phyloP scores from a whole-genome alignment of 148 eudicot species.

The Diospyros lotus region DNA sequence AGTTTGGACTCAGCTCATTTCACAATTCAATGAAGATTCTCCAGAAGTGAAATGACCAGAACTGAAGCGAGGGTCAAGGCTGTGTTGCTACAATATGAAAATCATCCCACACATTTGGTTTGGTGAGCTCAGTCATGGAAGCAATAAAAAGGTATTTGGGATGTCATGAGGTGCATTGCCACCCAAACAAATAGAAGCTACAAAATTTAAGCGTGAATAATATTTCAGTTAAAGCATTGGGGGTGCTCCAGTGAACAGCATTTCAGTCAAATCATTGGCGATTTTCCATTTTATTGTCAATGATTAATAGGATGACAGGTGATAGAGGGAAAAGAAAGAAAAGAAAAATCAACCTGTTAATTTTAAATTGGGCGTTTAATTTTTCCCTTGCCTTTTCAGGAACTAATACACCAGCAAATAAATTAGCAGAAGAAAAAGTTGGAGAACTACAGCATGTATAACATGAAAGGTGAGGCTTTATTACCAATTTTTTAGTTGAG shows the following conservation, averaged over 20 bases:
- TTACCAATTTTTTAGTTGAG: slow-evolving; percentile 92
- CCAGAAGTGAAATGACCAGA: neutral
- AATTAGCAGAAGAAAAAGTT: slow-evolving; percentile 1
- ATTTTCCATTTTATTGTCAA: no score
- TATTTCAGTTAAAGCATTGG: neutral
- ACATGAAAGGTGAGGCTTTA: slow-evolving; percentile 11
- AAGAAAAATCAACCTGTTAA: neutral
- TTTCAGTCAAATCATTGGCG: neutral
- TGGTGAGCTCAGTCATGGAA: neutral
- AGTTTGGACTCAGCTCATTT: neutral
- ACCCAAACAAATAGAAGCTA: neutral
- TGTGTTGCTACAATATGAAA: neutral
- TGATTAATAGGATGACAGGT: no score
- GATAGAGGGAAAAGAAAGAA: neutral
- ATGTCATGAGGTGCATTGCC: neutral
- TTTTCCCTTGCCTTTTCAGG: neutral
- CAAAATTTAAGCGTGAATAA: neutral
- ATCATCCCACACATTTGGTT: neutral
- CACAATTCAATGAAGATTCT: neutral
- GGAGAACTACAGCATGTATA: neutral
- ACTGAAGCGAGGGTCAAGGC: neutral
- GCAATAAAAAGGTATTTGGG: neutral
- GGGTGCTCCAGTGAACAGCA: neutral
- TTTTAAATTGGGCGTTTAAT: neutral
- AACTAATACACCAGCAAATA: neutral